Evolutionary conservation across 2,329 filamentous ascomycete species (phyloP), one percentile per base, ranked within the genome.

Genomic region (Pezicula carpinea): DNA sequence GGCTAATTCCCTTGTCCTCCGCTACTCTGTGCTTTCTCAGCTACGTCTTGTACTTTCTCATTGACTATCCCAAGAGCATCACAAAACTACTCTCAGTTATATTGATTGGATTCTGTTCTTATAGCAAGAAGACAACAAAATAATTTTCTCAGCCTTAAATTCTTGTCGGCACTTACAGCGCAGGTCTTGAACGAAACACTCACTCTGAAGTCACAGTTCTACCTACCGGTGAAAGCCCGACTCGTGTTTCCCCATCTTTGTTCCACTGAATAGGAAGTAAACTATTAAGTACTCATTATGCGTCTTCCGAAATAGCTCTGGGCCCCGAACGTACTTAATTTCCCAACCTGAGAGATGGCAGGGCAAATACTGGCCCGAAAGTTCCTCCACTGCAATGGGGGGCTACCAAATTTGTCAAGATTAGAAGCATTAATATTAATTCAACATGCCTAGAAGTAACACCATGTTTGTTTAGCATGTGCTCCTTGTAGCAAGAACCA

Each of bases 1-100:
- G 22, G 5, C 5, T 23, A 23, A 23, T 23, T 23, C 22, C 22
- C 22, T 23, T 23, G 22, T 23, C 22, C 22, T 23, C 22, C n/a
- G 22, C 5, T 23, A 23, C 8, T 8, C 22, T 23, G 8, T 23
- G 5, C 5, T 23, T 23, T 8, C 22, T 15, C 41, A 68, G 69
- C 4, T 71, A 70, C 52, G 58, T 71, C 8, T 73, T 77, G 50
- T 69, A 67, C 55, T 61, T 67, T 14, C 60, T 77, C 13, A 67
- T 72, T 2, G 62, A 68, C 6, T 19, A 43, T 43, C 45, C 45
- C 4, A 33, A 34, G 32, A 31, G 43, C 23, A 34, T 41, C 2
- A n/a, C 15, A 26, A 47, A 43, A n/a, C 18, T 43, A 11, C 45
- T 26, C 14, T 21, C 22, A 13, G 18, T 31, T 3, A 29, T 42